Evolutionary conservation across 208 protist genomes (phyloP).

Genomic region (Blastocrithidia nonstop): DNA sequence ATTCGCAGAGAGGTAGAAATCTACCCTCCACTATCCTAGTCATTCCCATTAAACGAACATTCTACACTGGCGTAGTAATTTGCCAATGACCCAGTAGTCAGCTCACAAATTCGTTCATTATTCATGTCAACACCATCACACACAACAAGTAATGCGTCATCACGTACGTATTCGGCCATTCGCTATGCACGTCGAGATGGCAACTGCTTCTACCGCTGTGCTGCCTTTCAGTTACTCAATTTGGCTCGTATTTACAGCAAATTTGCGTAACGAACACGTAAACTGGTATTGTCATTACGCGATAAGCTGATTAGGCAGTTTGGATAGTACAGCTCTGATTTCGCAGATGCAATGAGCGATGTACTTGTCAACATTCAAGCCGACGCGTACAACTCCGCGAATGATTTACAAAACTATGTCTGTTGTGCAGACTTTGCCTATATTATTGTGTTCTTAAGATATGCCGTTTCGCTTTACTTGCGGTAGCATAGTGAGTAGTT

Average conservation of each 20-base stretch:
- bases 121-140: constrained; percentile 5
- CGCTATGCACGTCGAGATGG: constrained; percentile 62
- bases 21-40: no score
- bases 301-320: constrained; percentile 18
- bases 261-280: constrained; percentile 8
- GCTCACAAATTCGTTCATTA: constrained; percentile 29
- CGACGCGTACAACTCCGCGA: constrained; percentile 9
- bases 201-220: constrained; percentile 80
- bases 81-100: constrained; percentile 14
- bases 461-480: constrained; percentile 56
- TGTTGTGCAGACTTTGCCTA: constrained; percentile 27
- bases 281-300: constrained; percentile 8
- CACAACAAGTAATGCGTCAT: constrained; percentile 1
- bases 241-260: constrained; percentile 8
- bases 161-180: constrained; percentile 14
- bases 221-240: constrained; percentile 39
- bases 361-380: constrained; percentile 11
- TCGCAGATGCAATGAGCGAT: constrained; percentile 31
- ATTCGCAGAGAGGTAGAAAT: constrained; percentile 47
- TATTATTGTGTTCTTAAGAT: constrained; percentile 50
- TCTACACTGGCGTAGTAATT: constrained; percentile 26
- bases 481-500: constrained; percentile 37
- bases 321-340: constrained; percentile 60
- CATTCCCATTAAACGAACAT: constrained; percentile 7
- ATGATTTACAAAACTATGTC: constrained; percentile 8